Percentiles rank a stretch among this genome's conserved stretches.
Evolutionary conservation across 495 filamentous ascomycete genomes (phyloP).

Genomic region (Aspergillus egyptiacus): DNA sequence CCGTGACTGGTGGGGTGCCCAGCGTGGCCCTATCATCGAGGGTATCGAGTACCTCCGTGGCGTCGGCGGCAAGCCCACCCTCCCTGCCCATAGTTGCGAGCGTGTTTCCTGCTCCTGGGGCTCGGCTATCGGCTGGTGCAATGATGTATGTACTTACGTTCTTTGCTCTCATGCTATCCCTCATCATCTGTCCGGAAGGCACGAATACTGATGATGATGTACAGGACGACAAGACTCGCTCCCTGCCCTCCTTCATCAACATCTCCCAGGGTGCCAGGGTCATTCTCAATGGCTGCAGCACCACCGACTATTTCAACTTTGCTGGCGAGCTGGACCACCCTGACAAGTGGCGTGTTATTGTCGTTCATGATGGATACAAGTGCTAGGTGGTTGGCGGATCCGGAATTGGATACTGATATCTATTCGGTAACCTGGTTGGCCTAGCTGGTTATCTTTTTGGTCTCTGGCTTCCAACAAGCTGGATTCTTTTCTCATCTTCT

Average conservation of each 20-base stretch:
- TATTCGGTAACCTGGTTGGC: too few relatives aligned
- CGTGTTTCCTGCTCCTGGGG: too few relatives aligned
- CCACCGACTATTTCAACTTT: background rate
- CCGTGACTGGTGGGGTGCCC: too few relatives aligned
- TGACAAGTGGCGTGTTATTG: background rate
- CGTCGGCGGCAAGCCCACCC: conserved; percentile 2
- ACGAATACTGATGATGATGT: background rate
- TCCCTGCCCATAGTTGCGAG: background rate
- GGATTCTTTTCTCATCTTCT: too few relatives aligned
- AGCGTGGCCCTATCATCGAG: too few relatives aligned
- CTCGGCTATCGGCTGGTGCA: background rate
- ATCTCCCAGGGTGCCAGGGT: background rate
- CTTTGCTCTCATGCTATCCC: too few relatives aligned
- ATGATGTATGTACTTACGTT: background rate
- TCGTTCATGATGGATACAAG: too few relatives aligned
- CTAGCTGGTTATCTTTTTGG: too few relatives aligned
- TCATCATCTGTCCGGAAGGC: background rate
- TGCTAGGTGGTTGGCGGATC: too few relatives aligned
- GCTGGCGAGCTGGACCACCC: background rate
- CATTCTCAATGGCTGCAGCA: background rate
- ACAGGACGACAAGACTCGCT: too few relatives aligned
- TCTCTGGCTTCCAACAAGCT: too few relatives aligned
- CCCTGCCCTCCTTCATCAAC: background rate
- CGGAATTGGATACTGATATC: too few relatives aligned
- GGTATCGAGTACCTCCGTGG: background rate